These are phyloP conservation scores for Solanum chmielewskii DNA, from an alignment of 257 asterid genomes.

Conservation along the genomic window DNA sequence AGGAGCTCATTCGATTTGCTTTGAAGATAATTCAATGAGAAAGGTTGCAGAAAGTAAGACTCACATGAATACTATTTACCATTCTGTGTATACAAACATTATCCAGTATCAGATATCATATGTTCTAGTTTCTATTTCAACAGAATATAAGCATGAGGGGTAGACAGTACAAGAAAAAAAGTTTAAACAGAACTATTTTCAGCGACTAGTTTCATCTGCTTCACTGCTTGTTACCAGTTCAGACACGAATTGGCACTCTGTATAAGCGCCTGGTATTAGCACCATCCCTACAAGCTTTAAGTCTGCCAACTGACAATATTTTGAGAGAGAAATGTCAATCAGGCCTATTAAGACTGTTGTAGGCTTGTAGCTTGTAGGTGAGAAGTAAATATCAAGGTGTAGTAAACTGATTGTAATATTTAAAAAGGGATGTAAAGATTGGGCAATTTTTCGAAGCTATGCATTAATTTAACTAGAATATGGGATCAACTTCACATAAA, in stretches of 20 bases:
- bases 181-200: background rate
- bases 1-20: background rate
- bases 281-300: background rate
- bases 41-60: background rate
- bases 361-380: background rate
- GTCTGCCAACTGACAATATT: background rate
- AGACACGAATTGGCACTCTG: background rate
- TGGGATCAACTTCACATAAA: background rate
- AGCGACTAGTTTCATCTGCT: background rate
- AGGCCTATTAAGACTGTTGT: background rate
- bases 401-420: background rate
- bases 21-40: background rate
- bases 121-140: background rate
- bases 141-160: background rate
- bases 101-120: background rate
- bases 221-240: background rate
- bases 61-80: background rate
- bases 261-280: background rate
- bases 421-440: background rate
- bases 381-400: background rate
- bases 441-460: background rate
- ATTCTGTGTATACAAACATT: background rate
- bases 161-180: background rate
- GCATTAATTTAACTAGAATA: background rate
- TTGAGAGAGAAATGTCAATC: background rate